Percentiles rank a stretch among this genome's conserved stretches.
Conservation (phyloP, 2,329 filamentous ascomycete species). For the Pseudogymnoascus sp. region DNA sequence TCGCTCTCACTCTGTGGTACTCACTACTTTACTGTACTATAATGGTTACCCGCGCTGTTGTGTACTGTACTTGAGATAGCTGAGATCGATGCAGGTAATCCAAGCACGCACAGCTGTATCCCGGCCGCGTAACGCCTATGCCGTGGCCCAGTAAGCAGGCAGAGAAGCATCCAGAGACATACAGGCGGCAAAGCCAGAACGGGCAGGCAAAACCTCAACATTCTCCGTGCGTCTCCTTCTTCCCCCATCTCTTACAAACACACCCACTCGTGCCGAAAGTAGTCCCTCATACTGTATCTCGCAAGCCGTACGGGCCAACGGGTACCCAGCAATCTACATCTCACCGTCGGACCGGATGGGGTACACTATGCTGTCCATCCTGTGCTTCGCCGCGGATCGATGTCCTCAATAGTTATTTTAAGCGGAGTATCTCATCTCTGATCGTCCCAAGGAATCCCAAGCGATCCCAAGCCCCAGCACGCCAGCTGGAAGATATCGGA, state of each 20-base stretch:
- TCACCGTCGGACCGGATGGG: slow-evolving; percentile 3
- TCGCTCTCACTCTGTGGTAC: neutral
- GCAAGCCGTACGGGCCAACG: neutral
- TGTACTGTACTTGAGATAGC: neutral
- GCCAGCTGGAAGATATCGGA: slow-evolving; percentile 8
- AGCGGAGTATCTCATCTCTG: neutral
- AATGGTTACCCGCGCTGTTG: neutral
- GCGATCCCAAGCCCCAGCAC: neutral
- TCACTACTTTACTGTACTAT: neutral
- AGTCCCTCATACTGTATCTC: neutral
- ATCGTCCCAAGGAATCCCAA: neutral
- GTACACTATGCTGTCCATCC: neutral
- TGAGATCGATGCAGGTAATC: neutral
- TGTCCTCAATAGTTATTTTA: neutral
- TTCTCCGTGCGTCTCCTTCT: neutral
- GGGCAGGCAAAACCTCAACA: neutral
- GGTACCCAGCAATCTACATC: slow-evolving; percentile 4
- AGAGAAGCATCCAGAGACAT: neutral
- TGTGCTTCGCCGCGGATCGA: slow-evolving; percentile 7
- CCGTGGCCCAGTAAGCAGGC: neutral
- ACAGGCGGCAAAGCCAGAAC: neutral
- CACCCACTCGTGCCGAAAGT: neutral
- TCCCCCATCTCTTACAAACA: neutral
- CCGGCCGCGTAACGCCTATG: neutral
- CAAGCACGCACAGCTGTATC: neutral